Evolutionary conservation across 2,329 filamentous ascomycete species (phyloP).

Genomic region (Fusarium chaquense): DNA sequence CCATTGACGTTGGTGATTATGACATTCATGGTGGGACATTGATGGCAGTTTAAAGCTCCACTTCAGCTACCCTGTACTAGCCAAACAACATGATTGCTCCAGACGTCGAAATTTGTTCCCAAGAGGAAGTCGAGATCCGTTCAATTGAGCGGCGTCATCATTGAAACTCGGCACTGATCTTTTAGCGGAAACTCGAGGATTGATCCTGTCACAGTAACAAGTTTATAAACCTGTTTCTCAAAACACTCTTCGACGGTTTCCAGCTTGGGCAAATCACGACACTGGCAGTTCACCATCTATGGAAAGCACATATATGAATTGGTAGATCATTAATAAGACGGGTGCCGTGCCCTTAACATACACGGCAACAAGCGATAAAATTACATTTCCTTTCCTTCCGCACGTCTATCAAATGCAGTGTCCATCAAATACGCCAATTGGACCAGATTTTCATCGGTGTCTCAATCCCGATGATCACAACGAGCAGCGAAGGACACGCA

Average conservation of each 20-base stretch:
- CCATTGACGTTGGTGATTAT: slow-evolving; percentile 44
- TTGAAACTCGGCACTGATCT: neutral
- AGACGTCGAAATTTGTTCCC: neutral
- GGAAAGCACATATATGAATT: slow-evolving; percentile 34
- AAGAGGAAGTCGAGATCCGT: neutral
- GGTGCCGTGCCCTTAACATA: slow-evolving; percentile 50
- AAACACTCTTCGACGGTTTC: neutral
- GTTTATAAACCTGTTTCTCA: neutral
- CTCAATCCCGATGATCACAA: slow-evolving; percentile 32
- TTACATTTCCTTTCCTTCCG: slow-evolving; percentile 54
- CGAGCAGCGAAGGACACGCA: slow-evolving; percentile 34
- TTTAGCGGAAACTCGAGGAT: neutral
- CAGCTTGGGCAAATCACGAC: neutral
- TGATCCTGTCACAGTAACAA: neutral
- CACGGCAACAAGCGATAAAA: slow-evolving; percentile 57
- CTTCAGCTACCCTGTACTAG: slow-evolving; percentile 25
- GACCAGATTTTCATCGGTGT: slow-evolving; percentile 33
- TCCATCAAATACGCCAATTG: slow-evolving; percentile 46
- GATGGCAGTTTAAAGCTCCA: slow-evolving; percentile 18
- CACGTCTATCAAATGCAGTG: slow-evolving; percentile 53
- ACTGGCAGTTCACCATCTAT: neutral
- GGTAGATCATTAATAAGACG: slow-evolving; percentile 51
- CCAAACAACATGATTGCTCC: neutral
- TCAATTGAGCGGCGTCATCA: neutral
- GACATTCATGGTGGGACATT: slow-evolving; percentile 25